phyloP scores from a whole-genome alignment of 2,329 filamentous ascomycete species.

The Escovopsis sp. region DNA sequence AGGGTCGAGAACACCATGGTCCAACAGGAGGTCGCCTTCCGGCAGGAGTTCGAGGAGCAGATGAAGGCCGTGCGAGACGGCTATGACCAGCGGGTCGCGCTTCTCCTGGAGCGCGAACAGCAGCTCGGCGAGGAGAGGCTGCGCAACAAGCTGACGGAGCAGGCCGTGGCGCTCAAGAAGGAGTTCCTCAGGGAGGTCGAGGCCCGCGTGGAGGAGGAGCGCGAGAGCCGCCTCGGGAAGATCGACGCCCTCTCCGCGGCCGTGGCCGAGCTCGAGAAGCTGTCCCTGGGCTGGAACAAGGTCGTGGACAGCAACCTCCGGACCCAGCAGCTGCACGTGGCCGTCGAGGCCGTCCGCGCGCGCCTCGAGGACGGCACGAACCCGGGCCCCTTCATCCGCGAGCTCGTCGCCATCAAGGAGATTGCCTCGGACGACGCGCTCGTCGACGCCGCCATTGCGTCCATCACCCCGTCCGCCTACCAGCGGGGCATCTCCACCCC shows the following conservation, averaged over 20 bases:
- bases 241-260: conserved; percentile 64
- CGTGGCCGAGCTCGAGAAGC: conserved; percentile 70
- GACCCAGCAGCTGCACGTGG: conserved; percentile 92
- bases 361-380: conserved; percentile 58
- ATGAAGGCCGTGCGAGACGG: conserved; percentile 61
- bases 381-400: conserved; percentile 75
- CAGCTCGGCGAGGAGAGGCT: conserved; percentile 71
- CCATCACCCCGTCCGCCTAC: conserved; percentile 86
- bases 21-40: conserved; percentile 68
- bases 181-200: conserved; percentile 68
- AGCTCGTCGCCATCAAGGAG: conserved; percentile 89
- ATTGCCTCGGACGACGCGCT: conserved; percentile 72
- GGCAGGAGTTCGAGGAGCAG: conserved; percentile 75
- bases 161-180: conserved; percentile 77
- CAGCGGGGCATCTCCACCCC: conserved; percentile 77
- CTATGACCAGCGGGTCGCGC: conserved; percentile 67
- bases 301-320: conserved; percentile 82
- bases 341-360: conserved; percentile 80
- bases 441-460: conserved; percentile 87
- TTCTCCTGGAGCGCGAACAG: conserved; percentile 64
- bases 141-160: conserved; percentile 75
- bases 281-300: conserved; percentile 79
- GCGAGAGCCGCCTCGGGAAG: conserved; percentile 72
- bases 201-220: conserved; percentile 74
- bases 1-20: conserved; percentile 77